Evolutionary conservation across 2,329 filamentous ascomycete species (phyloP).

Genomic region (Cladosporium cucumerinum): DNA sequence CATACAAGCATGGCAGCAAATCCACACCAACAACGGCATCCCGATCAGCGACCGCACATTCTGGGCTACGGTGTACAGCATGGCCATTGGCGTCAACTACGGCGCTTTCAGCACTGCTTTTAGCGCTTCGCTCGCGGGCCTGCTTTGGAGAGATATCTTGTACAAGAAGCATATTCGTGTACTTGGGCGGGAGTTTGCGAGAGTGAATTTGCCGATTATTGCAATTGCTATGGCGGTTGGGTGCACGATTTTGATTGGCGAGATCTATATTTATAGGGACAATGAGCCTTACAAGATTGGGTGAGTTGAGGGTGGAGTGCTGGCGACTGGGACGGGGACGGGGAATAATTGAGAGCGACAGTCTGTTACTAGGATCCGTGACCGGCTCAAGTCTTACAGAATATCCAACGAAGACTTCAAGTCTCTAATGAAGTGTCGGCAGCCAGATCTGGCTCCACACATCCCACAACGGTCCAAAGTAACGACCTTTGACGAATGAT

Average conservation of each 20-base stretch:
- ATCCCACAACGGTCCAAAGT: neutral
- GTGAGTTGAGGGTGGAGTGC: neutral
- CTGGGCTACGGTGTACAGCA: slow-evolving; percentile 71
- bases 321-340: neutral
- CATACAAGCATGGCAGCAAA: slow-evolving; percentile 64
- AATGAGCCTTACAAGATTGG: slow-evolving; percentile 36
- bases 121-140: slow-evolving; percentile 66
- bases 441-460: neutral
- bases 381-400: neutral
- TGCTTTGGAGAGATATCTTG: slow-evolving; percentile 71
- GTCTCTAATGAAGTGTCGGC: neutral
- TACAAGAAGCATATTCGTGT: slow-evolving; percentile 66
- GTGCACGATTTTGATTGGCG: slow-evolving; percentile 58
- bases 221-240: slow-evolving; percentile 65
- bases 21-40: slow-evolving; percentile 47
- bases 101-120: slow-evolving; percentile 71
- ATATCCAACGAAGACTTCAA: neutral
- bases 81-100: slow-evolving; percentile 72
- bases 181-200: slow-evolving; percentile 60
- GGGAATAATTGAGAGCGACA: neutral
- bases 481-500: neutral
- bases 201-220: slow-evolving; percentile 69
- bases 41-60: slow-evolving; percentile 63
- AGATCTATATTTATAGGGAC: slow-evolving; percentile 59
- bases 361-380: neutral